Base-by-base conservation (phyloP, 495 filamentous ascomycete genomes). In the Lentithecium fluviatile region DNA sequence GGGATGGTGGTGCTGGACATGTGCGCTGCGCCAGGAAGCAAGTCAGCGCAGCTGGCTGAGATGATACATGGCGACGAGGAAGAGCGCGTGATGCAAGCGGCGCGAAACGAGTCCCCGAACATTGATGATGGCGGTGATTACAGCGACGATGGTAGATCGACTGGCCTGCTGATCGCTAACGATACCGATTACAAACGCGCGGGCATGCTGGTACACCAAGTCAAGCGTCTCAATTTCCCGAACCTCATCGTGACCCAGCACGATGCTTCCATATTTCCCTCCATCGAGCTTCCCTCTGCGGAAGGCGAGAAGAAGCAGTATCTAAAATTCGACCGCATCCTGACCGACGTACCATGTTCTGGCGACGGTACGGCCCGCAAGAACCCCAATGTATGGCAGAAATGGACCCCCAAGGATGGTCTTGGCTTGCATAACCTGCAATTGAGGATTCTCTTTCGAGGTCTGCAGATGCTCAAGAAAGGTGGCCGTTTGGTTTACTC, bases 191-290 rank as follows among this genome's bases (percentile, higher is more conserved):
- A 95, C 78, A 94, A 90, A 79, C 87, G 94, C 57, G 86, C 88
- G 20, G 93, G 97, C 73, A 93, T 98, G 89, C 77, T 98, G 60
- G 88, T 96, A 61, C 94, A 98, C 71, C 94, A 98, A 74, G 88
- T 96, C 66, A 98, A 98, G 78, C 86, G 94, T 58, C 79, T 98
- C 32, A 95, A 91, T 64, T 97, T 95, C 17, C 94, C 94, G 1
- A 98, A 98, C 70, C 76, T 98, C 68, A 90, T 98, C 60, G 93
- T 98, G 64, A 97, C 90, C 19, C 97, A 98, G 70, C 94, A 98
- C 74, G 95, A 98, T 71, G 94, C 95, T 29, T 96, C 91, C 23
- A 85, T 95, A 81, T 98, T 89, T 74, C 94, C 94, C 1, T 88
- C 91, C 7, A 89, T 97, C 67, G 86, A 88, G 79, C 82, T 89